Evolutionary conservation across 352 stramenopile genomes (phyloP).

Genomic region (Phytophthora sansomeana): DNA sequence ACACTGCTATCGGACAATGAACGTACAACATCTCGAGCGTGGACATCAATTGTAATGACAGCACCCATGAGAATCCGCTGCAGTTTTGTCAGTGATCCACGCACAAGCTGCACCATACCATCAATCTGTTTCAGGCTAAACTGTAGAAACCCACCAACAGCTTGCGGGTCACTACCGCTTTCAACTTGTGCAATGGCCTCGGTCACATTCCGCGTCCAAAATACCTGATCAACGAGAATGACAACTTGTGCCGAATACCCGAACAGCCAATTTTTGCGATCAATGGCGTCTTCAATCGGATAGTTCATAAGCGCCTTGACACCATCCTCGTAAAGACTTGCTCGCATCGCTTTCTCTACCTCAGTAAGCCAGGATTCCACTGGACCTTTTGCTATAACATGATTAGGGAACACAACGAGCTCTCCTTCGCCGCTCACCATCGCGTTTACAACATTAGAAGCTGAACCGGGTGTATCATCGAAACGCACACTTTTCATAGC

Average conservation of each 20-base stretch:
- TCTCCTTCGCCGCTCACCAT: slow-evolving; percentile 91
- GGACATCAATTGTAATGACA: slow-evolving; percentile 93
- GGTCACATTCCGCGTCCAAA: slow-evolving; percentile 92
- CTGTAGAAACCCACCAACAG: slow-evolving; percentile 86
- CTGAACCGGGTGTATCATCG: slow-evolving; percentile 47
- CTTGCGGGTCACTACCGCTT: slow-evolving; percentile 61
- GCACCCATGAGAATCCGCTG: slow-evolving; percentile 92
- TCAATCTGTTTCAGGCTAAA: slow-evolving; percentile 94
- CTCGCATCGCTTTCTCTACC: slow-evolving; percentile 90
- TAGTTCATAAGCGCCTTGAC: slow-evolving; percentile 89
- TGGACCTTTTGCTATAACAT: slow-evolving; percentile 82
- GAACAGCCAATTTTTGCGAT: slow-evolving; percentile 92
- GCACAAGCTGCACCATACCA: slow-evolving; percentile 92
- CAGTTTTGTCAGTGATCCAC: slow-evolving; percentile 83
- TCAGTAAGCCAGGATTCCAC: slow-evolving; percentile 91
- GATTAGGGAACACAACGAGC: slow-evolving; percentile 76
- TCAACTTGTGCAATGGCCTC: slow-evolving; percentile 84
- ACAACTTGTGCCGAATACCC: slow-evolving; percentile 86
- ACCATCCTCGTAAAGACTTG: slow-evolving; percentile 87
- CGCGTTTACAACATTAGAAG: slow-evolving; percentile 69
- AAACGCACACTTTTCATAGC: slow-evolving; percentile 94
- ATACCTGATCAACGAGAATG: slow-evolving; percentile 93
- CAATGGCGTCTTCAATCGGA: slow-evolving; percentile 88
- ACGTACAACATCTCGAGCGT: slow-evolving; percentile 91
- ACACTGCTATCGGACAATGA: slow-evolving; percentile 84